These are phyloP conservation scores for Stereum hirsutum DNA, from an alignment of 1,284 basidiomycete species.

Conservation along the genomic window DNA sequence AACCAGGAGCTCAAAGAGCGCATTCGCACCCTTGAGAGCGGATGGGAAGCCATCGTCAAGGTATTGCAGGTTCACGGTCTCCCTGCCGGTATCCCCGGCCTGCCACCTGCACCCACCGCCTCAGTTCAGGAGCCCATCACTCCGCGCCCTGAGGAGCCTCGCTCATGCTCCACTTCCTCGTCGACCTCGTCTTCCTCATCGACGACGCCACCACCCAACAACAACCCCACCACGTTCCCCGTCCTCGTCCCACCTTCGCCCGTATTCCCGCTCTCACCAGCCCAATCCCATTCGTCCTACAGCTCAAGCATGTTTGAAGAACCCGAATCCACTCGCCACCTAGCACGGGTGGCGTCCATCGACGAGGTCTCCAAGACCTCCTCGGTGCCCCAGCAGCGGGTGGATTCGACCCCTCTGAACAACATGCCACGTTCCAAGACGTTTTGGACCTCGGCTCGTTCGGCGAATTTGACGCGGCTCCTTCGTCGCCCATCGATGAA, in stretches of 20 bases:
- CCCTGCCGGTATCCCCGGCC: constrained; percentile 24
- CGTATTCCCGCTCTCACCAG: constrained; percentile 39
- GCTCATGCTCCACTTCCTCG: constrained; percentile 16
- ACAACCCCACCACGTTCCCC: constrained; percentile 23
- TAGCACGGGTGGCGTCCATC: constrained; percentile 87
- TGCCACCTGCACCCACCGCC: constrained; percentile 11
- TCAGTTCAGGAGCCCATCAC: neutral
- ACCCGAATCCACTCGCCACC: constrained; percentile 77
- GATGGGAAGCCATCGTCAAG: constrained; percentile 71
- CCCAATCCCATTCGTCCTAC: constrained; percentile 33
- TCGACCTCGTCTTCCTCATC: constrained; percentile 19
- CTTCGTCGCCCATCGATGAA: constrained; percentile 32
- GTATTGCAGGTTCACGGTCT: constrained; percentile 62
- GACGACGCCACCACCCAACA: no score
- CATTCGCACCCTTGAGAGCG: constrained; percentile 66
- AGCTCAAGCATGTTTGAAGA: constrained; percentile 23
- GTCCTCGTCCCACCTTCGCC: constrained; percentile 22
- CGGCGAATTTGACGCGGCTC: constrained; percentile 4
- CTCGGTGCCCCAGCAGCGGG: constrained; percentile 83
- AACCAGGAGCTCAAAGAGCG: constrained; percentile 68
- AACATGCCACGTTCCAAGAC: constrained; percentile 17
- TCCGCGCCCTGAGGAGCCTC: constrained; percentile 13
- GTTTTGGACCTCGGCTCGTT: constrained; percentile 6
- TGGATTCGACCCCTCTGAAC: constrained; percentile 37
- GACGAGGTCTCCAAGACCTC: constrained; percentile 33